Evolutionary conservation across 495 filamentous ascomycete genomes (phyloP).

Genomic region (Aspergillus funiculosus): DNA sequence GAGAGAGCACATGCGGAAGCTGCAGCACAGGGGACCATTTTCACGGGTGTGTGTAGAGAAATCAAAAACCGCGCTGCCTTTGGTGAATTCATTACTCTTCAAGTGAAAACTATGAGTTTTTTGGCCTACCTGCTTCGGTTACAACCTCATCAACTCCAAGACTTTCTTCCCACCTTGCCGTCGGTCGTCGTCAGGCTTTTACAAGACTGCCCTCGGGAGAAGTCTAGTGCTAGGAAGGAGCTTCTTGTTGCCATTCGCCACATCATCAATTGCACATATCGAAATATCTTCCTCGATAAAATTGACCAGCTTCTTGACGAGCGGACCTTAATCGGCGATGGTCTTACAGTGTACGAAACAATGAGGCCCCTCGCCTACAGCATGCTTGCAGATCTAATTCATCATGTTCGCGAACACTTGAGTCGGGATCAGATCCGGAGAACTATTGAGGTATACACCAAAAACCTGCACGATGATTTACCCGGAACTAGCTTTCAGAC

Average conservation of each 20-base stretch:
- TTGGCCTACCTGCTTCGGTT: conserved; percentile 87
- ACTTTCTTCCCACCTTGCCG: conserved; percentile 83
- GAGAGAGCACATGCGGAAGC: conserved; percentile 86
- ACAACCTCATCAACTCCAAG: conserved; percentile 79
- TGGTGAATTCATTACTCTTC: conserved; percentile 94
- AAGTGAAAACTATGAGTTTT: conserved; percentile 99
- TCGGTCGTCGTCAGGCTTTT: conserved; percentile 87
- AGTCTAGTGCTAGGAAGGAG: conserved; percentile 90
- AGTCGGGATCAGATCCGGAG: conserved; percentile 82
- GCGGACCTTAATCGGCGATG: conserved; percentile 88
- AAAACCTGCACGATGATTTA: conserved; percentile 91
- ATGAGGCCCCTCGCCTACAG: conserved; percentile 96
- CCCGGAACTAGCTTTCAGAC: conserved; percentile 99
- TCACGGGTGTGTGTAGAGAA: conserved; percentile 87
- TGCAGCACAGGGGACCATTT: conserved; percentile 64
- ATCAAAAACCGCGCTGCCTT: conserved; percentile 93
- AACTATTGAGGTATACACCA: conserved; percentile 94
- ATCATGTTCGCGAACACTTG: conserved; percentile 86
- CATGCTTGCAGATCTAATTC: conserved; percentile 96
- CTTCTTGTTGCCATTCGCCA: conserved; percentile 93
- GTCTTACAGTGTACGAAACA: conserved; percentile 91
- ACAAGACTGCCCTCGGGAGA: conserved; percentile 90
- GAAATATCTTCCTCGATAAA: conserved; percentile 88
- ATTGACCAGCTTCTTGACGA: conserved; percentile 96
- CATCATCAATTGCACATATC: conserved; percentile 98